Evolutionary conservation across 352 stramenopile species (phyloP).

Genomic region (Sclerospora graminicola): DNA sequence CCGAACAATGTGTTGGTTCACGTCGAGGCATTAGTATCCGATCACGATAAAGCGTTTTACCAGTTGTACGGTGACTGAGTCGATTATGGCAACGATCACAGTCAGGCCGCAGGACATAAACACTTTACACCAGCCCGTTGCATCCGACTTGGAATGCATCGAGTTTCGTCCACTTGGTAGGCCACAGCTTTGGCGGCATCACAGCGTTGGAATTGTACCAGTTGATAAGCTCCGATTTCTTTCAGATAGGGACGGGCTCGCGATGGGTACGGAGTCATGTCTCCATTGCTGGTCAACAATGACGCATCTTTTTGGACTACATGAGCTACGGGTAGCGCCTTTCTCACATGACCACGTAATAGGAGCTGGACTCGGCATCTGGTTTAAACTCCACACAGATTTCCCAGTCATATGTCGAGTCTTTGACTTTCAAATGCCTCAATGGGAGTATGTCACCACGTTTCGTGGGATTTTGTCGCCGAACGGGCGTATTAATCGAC

Average conservation of each 20-base stretch:
- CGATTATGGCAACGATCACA: slow-evolving; percentile 50
- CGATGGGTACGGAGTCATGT: slow-evolving; percentile 46
- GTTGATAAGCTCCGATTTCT: slow-evolving; percentile 43
- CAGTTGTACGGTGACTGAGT: slow-evolving; percentile 40
- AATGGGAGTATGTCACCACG: slow-evolving; percentile 28
- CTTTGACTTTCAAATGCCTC: slow-evolving; percentile 52
- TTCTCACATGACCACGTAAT: slow-evolving; percentile 20
- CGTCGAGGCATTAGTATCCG: slow-evolving; percentile 41
- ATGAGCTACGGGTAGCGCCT: slow-evolving; percentile 11
- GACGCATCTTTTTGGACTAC: slow-evolving; percentile 20
- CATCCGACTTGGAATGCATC: slow-evolving; percentile 37
- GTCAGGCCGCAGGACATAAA: slow-evolving; percentile 20
- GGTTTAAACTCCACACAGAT: slow-evolving; percentile 32
- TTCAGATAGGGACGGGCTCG: slow-evolving; percentile 37
- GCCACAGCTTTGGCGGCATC: slow-evolving; percentile 57
- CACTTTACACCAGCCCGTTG: slow-evolving; percentile 28
- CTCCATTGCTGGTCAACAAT: slow-evolving; percentile 35
- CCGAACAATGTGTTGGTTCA: slow-evolving; percentile 41
- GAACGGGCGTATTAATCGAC: slow-evolving; percentile 27
- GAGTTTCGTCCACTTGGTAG: slow-evolving; percentile 49
- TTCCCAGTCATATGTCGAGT: slow-evolving; percentile 24
- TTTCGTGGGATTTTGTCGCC: slow-evolving; percentile 26
- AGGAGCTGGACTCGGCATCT: slow-evolving; percentile 21
- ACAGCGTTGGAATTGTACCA: slow-evolving; percentile 69
- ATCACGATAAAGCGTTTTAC: slow-evolving; percentile 59